A percentile compares a stretch with the other conserved stretches of the same genome.
Evolutionary conservation across 129 eudicot genomes (phyloP).

Genomic region (Pulicaria dysenterica): DNA sequence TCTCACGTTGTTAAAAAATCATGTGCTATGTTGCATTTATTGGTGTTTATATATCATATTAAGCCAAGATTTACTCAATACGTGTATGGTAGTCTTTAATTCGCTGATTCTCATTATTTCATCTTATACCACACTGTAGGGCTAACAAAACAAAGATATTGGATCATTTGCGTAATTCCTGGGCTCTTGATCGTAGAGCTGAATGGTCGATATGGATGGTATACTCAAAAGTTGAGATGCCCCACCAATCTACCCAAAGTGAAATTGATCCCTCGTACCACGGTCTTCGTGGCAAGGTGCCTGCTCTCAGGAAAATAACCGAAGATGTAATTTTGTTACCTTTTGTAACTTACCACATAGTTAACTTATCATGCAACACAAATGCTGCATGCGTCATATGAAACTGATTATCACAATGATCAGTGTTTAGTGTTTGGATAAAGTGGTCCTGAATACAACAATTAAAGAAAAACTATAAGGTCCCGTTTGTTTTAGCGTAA

Average conservation of each 20-base stretch:
- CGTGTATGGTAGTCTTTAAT: constrained; percentile 8
- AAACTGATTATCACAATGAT: constrained; percentile 2
- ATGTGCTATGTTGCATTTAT: background rate
- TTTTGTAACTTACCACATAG: constrained; percentile 14
- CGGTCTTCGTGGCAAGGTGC: constrained; percentile 57
- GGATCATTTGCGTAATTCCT: constrained; percentile 68
- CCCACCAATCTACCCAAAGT: constrained; percentile 73
- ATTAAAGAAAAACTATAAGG: background rate
- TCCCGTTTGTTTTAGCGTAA: no score
- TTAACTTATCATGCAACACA: constrained; percentile 9
- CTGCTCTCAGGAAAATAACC: constrained; percentile 59
- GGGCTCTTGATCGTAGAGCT: constrained; percentile 89
- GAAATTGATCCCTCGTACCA: constrained; percentile 56
- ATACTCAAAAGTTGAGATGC: constrained; percentile 91
- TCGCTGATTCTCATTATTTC: constrained; percentile 11
- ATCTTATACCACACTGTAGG: constrained; percentile 44
- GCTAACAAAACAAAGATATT: constrained; percentile 63
- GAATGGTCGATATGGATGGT: constrained; percentile 99
- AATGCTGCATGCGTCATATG: background rate
- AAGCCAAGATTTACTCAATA: constrained; percentile 10
- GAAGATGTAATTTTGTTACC: constrained; percentile 70
- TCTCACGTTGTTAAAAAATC: background rate
- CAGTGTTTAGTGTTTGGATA: background rate
- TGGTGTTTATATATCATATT: background rate
- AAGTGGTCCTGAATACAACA: background rate